Base-by-base conservation (phyloP, 257 asterid species). In the Solanum okadae region DNA sequence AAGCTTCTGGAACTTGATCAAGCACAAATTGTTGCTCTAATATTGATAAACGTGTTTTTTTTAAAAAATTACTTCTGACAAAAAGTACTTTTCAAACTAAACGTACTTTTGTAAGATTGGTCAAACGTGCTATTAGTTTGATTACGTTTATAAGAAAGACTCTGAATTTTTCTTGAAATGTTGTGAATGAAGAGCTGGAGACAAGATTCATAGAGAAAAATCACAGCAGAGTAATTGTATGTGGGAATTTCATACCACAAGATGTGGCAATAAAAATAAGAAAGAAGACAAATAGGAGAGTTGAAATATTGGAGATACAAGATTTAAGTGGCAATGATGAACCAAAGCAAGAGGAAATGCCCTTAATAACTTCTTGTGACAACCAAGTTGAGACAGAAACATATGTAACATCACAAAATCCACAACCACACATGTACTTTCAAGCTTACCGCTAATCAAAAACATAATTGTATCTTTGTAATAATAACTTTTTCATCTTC, bases 171-270 rank as follows among this genome's bases (percentile, higher is more conserved):
- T 18, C 29, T 16, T 49, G 20, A 13, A 2, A 16, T 67, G 2
- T 81, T 37, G 1, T 44, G 46, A 3, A 27, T 65, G 63, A 3
- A 85, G 87, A 67, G 78, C 78, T 85, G 87, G 87, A 67, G 44
- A 85, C 76, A 71, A 42, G 42, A 56, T 78, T 87, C 81, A 87
- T 87, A 42, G 89, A 87, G 86, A 67, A 87, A 84, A 87, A 79
- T 73, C 89, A 87, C 71, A 56, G 89, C 87, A 87, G 37, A 31
- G 89, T 87, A 78, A 87, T 84, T 77, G 81, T 87, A 2, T 52
- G 87, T 38, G 89, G 89, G 46, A 87, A 78, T 27, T 87, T 87
- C n/a, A 70, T 87, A 15, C 87, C 89, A 87, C 89, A 87, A 77
- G 82, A 87, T 65, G 89, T 87, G 9, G 89, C 89, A 16, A 79